Base-by-base conservation (phyloP, 176 grass and related monocot species). In the Paspalum notatum region DNA sequence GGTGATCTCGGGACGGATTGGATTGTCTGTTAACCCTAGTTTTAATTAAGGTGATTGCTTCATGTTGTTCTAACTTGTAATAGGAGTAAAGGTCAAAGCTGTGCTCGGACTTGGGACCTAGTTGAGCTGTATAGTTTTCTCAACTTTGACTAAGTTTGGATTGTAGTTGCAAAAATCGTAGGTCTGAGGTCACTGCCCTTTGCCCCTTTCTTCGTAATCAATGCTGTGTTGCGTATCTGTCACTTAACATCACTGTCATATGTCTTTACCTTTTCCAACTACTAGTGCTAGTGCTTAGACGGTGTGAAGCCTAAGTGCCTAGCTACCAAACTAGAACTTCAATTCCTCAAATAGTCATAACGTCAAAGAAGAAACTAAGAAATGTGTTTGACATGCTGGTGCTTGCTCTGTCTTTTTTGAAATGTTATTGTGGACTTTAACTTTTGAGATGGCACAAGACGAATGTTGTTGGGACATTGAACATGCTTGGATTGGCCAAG, bases 401-500 rank as follows among this genome's bases (percentile, higher is more conserved):
- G 57, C 11, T 66, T 62, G 8, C 38, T 44, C 38, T 63, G 41
- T 78, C 73, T 26, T 83, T 83, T 78, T 79, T 58, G 41, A 66
- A 66, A 64, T 72, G 54, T 49, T 66, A 57, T 20, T 76, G 61
- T 41, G 55, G 67, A 20, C 79, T 80, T 86, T 84, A 81, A 87
- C 66, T 20, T 87, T 80, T 74, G 66, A 61, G 55, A 71, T 45
- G 70, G 63, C 88, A 97, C 93, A 97, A 97, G 81, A 93, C 93
- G 6, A 97, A 97, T 75, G 93, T 97, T 11, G 90, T 97, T 45
- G 93, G 93, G 21, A 97, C 93, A 46, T 62, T 93, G 8, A 97
- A 97, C 88, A 93, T 97, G 93, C 90, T 97, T 62, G 93, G 93
- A 26, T 80, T 97, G 80, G 93, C 93, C 24, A 97, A 97, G 88